These are phyloP conservation scores for Candida dajiaensis DNA, from an alignment of 805 yeast genomes.

Conservation along the genomic window DNA sequence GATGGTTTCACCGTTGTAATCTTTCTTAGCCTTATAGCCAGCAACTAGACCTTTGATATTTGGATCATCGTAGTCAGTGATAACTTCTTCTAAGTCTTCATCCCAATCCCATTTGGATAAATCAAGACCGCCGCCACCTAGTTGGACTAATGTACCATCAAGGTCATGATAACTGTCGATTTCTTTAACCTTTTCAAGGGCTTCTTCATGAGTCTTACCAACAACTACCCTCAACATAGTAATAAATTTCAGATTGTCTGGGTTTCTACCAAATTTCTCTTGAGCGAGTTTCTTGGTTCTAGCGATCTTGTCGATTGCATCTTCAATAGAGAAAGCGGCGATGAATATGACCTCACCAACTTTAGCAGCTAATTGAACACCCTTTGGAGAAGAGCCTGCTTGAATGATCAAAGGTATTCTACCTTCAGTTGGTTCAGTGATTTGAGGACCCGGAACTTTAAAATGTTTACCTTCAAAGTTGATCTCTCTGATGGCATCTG, in stretches of 20 bases:
- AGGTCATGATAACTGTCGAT: slow-evolving; percentile 28
- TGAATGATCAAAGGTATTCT: slow-evolving; percentile 41
- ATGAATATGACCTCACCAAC: slow-evolving; percentile 39
- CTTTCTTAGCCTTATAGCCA: slow-evolving; percentile 21
- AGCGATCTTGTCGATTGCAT: slow-evolving; percentile 24
- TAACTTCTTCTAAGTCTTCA: slow-evolving; percentile 28
- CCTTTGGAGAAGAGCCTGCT: slow-evolving; percentile 40
- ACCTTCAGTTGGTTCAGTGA: slow-evolving; percentile 40
- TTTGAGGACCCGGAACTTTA: slow-evolving; percentile 36
- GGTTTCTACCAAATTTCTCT: slow-evolving; percentile 31
- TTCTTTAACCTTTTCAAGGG: slow-evolving; percentile 30
- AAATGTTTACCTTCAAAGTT: slow-evolving; percentile 36
- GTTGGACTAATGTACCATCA: slow-evolving; percentile 37
- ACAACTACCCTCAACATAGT: slow-evolving; percentile 32
- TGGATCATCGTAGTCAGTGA: slow-evolving; percentile 25
- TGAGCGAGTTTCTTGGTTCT: slow-evolving; percentile 30
- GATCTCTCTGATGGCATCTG: slow-evolving; percentile 36
- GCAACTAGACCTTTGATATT: slow-evolving; percentile 29
- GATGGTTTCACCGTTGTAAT: slow-evolving; percentile 22
- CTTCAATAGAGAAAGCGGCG: slow-evolving; percentile 28
- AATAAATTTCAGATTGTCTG: slow-evolving; percentile 34
- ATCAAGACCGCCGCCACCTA: slow-evolving; percentile 42
- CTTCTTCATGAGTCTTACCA: slow-evolving; percentile 37
- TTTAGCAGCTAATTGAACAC: slow-evolving; percentile 38
- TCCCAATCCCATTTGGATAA: slow-evolving; percentile 40